Base-by-base conservation (phyloP, 352 stramenopile genomes). In the Phytophthora vignae region DNA sequence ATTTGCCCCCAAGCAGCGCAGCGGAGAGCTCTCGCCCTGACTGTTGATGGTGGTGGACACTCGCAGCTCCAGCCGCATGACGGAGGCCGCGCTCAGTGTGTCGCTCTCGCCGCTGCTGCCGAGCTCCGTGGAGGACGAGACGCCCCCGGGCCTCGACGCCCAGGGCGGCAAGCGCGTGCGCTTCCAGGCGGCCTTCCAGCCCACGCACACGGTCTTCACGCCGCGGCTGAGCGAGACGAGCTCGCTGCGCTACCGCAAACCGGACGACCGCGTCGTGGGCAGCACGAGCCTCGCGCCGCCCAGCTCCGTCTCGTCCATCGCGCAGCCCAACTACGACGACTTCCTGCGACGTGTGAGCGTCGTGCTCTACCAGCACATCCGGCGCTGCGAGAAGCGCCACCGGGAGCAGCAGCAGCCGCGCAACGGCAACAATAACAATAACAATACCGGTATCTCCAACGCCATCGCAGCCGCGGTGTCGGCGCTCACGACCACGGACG, bases 251-350 rank as follows among this genome's bases (percentile, higher is more conserved):
- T 96, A 96, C 74, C 85, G 88, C 50, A 93, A 90, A 67, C 90
- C 90, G 12, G 85, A 90, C 64, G 90, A 94, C 62, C 86, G 90
- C 42, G 72, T 95, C 9, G 83, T 82, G 17, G 71, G 85, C 58
- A 87, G 77, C 54, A 84, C 82, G 46, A 88, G 79, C 50, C 70
- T 96, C n/a, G 85, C 85, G 38, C 85, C 87, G 29, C 85, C 88
- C 4, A 85, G 73, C 42, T 91, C 88, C 10, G 81, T 90, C 33
- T 93, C 84, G 15, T 95, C 88, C 40, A 88, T 98, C 55, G 91
- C 86, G 48, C 87, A 96, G 72, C 91, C 91, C 50, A 98, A 98
- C 67, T 98, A 97, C 73, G 90, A 98, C 68, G 92, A 98, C 67
- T 95, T 94, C 33, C 58, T 98, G 59, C 81, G 89, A 54, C 86